A percentile compares a stretch with the other conserved stretches of the same genome.
Evolutionary conservation across 257 asterid genomes (phyloP).

Genomic region (Solanum rostratum): DNA sequence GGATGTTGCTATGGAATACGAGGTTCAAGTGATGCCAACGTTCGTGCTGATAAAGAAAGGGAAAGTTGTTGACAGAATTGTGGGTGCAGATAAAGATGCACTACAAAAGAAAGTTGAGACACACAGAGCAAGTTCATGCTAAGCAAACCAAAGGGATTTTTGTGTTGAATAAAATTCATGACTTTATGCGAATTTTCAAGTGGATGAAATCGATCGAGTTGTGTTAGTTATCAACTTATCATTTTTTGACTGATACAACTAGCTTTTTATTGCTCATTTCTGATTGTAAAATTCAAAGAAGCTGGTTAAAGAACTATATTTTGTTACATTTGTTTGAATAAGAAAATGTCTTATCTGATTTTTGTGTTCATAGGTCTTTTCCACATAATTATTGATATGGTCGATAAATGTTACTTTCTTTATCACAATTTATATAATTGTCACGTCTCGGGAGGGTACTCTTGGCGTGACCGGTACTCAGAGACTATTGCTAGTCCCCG

Average conservation of each 20-base stretch:
- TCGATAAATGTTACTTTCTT: no score
- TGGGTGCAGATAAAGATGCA: not conserved
- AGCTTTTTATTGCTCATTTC: not conserved
- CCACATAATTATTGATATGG: not conserved
- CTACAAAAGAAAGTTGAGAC: not conserved
- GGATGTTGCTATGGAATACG: conserved; percentile 18
- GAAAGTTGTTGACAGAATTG: conserved; percentile 10
- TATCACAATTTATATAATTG: no score
- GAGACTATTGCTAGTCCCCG: no score
- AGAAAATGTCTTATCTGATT: not conserved
- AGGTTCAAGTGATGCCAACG: conserved; percentile 17
- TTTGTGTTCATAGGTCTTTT: not conserved
- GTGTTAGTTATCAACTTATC: not conserved
- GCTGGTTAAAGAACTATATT: not conserved
- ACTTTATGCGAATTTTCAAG: not conserved
- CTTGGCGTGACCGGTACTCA: no score
- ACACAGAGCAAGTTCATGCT: not conserved
- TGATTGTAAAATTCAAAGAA: not conserved
- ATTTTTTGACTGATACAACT: not conserved
- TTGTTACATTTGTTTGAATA: not conserved
- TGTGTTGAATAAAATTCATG: not conserved
- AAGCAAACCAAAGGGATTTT: not conserved
- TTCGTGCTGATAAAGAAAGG: conserved; percentile 16
- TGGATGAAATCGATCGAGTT: not conserved
- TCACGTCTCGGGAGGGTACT: no score